A percentile compares a stretch with the other conserved stretches of the same genome.
Evolutionary conservation across 208 protist species (phyloP).

Genomic region (Trypanosoma vivax): DNA sequence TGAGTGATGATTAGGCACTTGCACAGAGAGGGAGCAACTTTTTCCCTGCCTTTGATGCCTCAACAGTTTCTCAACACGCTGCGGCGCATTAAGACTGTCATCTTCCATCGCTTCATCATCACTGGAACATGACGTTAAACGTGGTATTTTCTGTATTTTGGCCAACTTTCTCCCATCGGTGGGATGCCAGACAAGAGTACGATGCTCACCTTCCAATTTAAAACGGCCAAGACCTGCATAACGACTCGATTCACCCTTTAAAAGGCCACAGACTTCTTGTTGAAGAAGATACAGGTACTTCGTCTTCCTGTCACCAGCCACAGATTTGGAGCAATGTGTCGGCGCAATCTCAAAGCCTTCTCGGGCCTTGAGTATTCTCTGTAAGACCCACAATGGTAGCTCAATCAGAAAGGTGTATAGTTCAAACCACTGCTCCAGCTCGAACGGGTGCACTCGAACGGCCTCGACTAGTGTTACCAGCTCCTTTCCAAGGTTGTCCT

Average conservation of each 20-base stretch:
- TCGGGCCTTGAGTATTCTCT: not conserved
- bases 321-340: not conserved
- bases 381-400: conserved; percentile 2
- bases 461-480: conserved; percentile 1
- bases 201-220: not conserved
- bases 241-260: not conserved
- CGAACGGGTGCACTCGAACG: not conserved
- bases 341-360: not conserved
- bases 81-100: not conserved
- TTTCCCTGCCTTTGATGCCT: not conserved
- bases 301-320: not conserved
- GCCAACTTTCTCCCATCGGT: not conserved
- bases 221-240: conserved; percentile 1
- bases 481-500: conserved; percentile 1
- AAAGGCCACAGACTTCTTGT: not conserved
- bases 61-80: conserved; percentile 11
- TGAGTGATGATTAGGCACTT: conserved; percentile 9
- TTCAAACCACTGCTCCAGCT: conserved; percentile 5
- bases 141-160: not conserved
- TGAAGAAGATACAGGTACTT: not conserved
- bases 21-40: conserved; percentile 4
- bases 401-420: conserved; percentile 13
- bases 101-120: conserved; percentile 11
- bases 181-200: conserved; percentile 3
- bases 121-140: conserved; percentile 4